Percentiles rank a stretch among this genome's conserved stretches.
Evolutionary conservation across 2,329 filamentous ascomycete species (phyloP).

Genomic region (Penicillium crustosum): DNA sequence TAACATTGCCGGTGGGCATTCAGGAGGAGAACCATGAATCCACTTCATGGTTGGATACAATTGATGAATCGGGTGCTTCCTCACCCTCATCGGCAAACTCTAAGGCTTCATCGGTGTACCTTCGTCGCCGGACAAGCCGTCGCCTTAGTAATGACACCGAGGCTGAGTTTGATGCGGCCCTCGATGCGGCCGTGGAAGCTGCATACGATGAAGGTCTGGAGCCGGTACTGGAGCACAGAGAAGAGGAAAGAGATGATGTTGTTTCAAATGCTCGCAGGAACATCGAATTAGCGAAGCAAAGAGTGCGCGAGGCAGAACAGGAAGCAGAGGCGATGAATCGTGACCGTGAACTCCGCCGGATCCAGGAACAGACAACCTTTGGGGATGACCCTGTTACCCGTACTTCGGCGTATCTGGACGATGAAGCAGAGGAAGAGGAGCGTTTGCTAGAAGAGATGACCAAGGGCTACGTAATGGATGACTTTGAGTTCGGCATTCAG

Average conservation of each 20-base stretch:
- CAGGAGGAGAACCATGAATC: constrained; percentile 71
- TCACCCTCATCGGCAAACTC: constrained; percentile 78
- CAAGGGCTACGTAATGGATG: constrained; percentile 75
- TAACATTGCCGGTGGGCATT: not conserved
- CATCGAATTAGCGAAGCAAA: constrained; percentile 73
- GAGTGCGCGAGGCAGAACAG: constrained; percentile 69
- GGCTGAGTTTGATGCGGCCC: constrained; percentile 87
- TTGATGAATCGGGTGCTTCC: constrained; percentile 84
- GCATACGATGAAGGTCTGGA: constrained; percentile 93
- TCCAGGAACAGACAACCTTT: constrained; percentile 31
- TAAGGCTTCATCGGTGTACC: constrained; percentile 67
- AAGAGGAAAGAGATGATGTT: constrained; percentile 33
- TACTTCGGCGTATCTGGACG: constrained; percentile 54
- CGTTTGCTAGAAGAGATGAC: constrained; percentile 85
- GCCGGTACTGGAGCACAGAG: constrained; percentile 51
- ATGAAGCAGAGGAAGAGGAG: constrained; percentile 71
- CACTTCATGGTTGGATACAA: constrained; percentile 91
- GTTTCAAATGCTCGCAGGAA: constrained; percentile 58
- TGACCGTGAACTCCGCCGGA: constrained; percentile 57
- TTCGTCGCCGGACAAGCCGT: constrained; percentile 69
- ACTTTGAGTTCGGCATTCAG: constrained; percentile 72
- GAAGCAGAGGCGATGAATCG: constrained; percentile 64
- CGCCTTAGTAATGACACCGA: constrained; percentile 71
- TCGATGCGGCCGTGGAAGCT: constrained; percentile 93
- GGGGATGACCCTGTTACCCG: constrained; percentile 22